Evolutionary conservation across 495 filamentous ascomycete genomes (phyloP), one percentile per base, ranked within the genome.

Genomic region (Lasiosphaeria miniovina): DNA sequence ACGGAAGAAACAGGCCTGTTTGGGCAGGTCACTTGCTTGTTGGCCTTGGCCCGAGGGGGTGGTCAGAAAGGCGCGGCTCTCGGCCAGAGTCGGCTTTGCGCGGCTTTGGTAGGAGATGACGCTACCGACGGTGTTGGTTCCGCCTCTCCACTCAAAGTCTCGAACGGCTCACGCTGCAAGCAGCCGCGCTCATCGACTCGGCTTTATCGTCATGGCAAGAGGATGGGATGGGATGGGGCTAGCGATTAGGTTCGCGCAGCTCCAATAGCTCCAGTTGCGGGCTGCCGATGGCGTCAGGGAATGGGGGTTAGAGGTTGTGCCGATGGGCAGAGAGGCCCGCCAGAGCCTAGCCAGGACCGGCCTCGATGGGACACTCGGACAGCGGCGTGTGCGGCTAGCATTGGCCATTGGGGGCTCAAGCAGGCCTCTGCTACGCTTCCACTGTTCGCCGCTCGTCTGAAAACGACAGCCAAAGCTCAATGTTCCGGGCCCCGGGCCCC

Each of bases 41-140:
- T 6, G 15, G 4, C 12, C 17, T 36, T 52, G 31, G 43, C 49
- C 65, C 57, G 59, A 53, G 58, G 32, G 35, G 6, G 24, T 24
- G 40, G 11, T 34, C 43, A 36, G 57, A 14, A 40, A 10, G 49
- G 33, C 52, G 58, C 62, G 61, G 58, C 52, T 32, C 60, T 58
- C 71, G 71, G 71, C 62, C 55, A 66, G 15, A 14, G 31, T 56
- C 70, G 70, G 70, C 68, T 65, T 67, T 63, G 68, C 3, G 49
- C 70, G 71, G 69, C 68, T 65, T 68, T 63, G 50, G 34, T 49
- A 31, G 61, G 49, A 14, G 64, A 61, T 60, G 50, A 55, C 50
- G 49, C 49, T 32, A 59, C 68, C 63, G 70, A 24, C 24, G 24
- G 24, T 24, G 59, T 49, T 36, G 36, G 61, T 73, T 73, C 70